Base-by-base conservation (phyloP, 768 basidiomycete genomes). In the Galerina marginata region DNA sequence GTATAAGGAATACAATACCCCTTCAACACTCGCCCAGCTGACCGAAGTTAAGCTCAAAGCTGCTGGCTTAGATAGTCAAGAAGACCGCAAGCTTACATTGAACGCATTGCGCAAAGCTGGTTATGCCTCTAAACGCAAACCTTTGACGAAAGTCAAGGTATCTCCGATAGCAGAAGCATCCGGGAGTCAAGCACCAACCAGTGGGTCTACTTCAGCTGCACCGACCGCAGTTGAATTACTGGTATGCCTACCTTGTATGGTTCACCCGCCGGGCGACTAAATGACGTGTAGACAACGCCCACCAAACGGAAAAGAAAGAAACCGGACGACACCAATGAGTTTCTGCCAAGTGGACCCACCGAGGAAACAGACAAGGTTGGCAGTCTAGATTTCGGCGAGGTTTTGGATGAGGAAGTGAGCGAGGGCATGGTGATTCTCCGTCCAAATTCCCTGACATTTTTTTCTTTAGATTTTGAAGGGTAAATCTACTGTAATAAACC, bases 401-500 rank as follows among this genome's bases (percentile, higher is more conserved):
- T 90, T 14, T 65, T 88, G 53, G 88, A 92, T 63, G 92, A 92
- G 70, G 78, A 87, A 73, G 90, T 57, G 44, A 53, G 12, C 26
- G 26, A 6, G 9, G 20, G 6, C 25, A 2, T 9, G 20, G 42
- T 47, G 2, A 23, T 29, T 16, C 12, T 15, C 43, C 20, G 37
- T 16, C 37, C 37, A 16, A 15, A 43, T 36, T 15, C 14, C 4
- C 14, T 33, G 26, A 55, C 10, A 57, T 38, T 46, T 46, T 60
- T 29, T 12, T 23, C 26, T 42, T 37, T 59, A 94, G 92, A 71
- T 79, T 7, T 79, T 97, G 44, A 78, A 72, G 61, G 74, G 72
- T 16, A 89, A 93, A 64, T 81, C 78, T 7, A 81, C 86, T 16
- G 81, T 93, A 16, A 83, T 93, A 46, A 99, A 99, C 73, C 88